phyloP scores from a whole-genome alignment of 1,284 basidiomycete genomes.

The Flammula alnicola region DNA sequence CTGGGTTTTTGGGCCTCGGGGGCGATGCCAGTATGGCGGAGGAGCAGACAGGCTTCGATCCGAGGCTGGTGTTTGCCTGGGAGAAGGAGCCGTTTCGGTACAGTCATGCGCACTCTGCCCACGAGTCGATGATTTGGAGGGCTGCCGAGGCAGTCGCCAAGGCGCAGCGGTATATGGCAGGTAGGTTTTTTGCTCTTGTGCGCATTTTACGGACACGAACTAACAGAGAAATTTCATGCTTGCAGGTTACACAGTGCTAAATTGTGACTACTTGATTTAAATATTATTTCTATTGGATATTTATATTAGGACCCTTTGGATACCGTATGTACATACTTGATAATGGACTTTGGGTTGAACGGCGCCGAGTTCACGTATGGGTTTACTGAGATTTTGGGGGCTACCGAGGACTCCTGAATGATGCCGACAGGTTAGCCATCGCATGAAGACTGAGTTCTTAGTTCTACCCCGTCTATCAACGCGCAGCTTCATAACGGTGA shows the following conservation, averaged over 20 bases:
- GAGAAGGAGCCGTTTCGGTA: slow-evolving; percentile 37
- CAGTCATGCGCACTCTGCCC: slow-evolving; percentile 34
- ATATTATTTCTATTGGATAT: not conserved
- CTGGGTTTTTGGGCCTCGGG: not conserved
- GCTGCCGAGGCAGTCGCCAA: slow-evolving; percentile 28
- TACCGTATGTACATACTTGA: not conserved
- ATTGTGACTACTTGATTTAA: slow-evolving; percentile 23
- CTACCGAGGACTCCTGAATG: too few relatives aligned
- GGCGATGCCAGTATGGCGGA: not conserved
- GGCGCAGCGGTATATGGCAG: slow-evolving; percentile 20
- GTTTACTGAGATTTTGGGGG: too few relatives aligned
- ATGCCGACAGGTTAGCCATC: too few relatives aligned
- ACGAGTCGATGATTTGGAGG: slow-evolving; percentile 34
- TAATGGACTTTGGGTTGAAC: not conserved
- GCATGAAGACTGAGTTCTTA: too few relatives aligned
- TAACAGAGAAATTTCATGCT: not conserved
- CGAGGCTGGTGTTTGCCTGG: slow-evolving; percentile 37
- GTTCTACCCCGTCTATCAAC: too few relatives aligned
- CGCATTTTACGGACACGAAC: not conserved
- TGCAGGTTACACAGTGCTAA: slow-evolving; percentile 20
- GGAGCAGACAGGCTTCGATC: slow-evolving; percentile 24
- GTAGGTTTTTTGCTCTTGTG: slow-evolving; percentile 18
- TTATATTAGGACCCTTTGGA: slow-evolving; percentile 5
- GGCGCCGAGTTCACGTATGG: too few relatives aligned
- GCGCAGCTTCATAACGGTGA: too few relatives aligned